A percentile compares a stretch with the other conserved stretches of the same genome.
Conservation (phyloP, 768 basidiomycete species). For the Tricholoma hemisulphureum region DNA sequence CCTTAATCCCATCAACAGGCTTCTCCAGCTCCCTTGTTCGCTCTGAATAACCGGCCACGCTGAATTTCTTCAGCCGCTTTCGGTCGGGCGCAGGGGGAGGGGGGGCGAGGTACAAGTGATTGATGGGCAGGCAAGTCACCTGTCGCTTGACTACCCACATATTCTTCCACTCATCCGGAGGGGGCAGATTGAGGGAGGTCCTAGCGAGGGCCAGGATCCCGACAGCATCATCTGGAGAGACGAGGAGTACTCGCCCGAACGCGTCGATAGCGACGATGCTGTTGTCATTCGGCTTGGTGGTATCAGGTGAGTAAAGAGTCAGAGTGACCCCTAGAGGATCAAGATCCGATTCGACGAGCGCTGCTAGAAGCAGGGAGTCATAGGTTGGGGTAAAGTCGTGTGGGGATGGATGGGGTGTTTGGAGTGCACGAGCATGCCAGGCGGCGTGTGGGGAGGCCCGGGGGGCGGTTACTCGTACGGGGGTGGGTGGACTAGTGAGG, state of each 20-base stretch:
- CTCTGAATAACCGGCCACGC: conserved; percentile 36
- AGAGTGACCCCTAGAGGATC: conserved; percentile 37
- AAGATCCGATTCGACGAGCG: conserved; percentile 31
- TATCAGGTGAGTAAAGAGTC: conserved; percentile 28
- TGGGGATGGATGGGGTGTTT: conserved; percentile 21
- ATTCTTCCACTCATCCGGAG: conserved; percentile 30
- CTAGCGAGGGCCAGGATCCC: conserved; percentile 27
- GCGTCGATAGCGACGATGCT: conserved; percentile 32
- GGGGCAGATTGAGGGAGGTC: conserved; percentile 22
- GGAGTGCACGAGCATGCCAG: conserved; percentile 30
- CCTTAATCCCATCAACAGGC: conserved; percentile 23
- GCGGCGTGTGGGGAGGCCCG: conserved; percentile 24
- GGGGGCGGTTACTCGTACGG: background rate
- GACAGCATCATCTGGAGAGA: conserved; percentile 25
- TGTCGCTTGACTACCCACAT: conserved; percentile 33
- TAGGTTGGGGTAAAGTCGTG: conserved; percentile 25
- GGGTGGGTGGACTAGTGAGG: background rate
- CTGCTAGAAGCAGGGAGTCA: conserved; percentile 26
- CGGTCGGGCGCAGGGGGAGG: conserved; percentile 7
- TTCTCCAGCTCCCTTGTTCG: conserved; percentile 24
- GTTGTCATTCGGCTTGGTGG: conserved; percentile 12
- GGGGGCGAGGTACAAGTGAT: conserved; percentile 31
- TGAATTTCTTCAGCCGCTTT: conserved; percentile 25
- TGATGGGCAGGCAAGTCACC: conserved; percentile 32
- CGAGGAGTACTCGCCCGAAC: conserved; percentile 26